Conservation (phyloP, 768 basidiomycete species). For the Exidia glandulosa region DNA sequence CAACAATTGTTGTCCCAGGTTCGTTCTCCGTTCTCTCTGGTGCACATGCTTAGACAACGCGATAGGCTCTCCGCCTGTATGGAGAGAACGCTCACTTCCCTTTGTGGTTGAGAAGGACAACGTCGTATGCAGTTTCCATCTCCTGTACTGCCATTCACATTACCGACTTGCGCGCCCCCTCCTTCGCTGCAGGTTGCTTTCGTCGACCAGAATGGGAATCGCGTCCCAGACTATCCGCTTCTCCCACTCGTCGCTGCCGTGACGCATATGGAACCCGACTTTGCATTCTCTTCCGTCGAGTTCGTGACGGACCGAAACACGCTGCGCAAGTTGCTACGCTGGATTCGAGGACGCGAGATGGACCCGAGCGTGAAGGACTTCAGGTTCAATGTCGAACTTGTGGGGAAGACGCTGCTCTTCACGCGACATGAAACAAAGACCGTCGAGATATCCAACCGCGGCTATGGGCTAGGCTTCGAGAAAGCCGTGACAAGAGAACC, state of each 20-base stretch:
- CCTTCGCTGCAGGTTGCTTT: too few relatives aligned
- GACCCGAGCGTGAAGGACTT: conserved; percentile 33
- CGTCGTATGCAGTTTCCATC: too few relatives aligned
- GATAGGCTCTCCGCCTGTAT: conserved; percentile 52
- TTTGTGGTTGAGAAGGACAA: conserved; percentile 44
- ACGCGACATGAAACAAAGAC: conserved; percentile 43
- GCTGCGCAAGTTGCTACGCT: conserved; percentile 51
- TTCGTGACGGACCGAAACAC: conserved; percentile 55
- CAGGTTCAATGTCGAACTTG: conserved; percentile 58
- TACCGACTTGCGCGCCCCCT: too few relatives aligned
- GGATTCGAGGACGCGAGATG: conserved; percentile 22
- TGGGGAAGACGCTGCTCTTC: conserved; percentile 51
- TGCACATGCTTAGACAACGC: conserved; percentile 5
- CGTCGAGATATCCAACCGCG: conserved; percentile 17
- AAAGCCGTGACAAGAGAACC: conserved; percentile 33
- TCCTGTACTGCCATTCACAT: too few relatives aligned
- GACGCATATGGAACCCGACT: conserved; percentile 24
- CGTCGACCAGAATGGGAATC: conserved; percentile 48
- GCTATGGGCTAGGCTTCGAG: conserved; percentile 54
- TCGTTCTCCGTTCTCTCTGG: neutral
- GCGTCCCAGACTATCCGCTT: conserved; percentile 26
- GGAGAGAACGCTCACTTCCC: conserved; percentile 39
- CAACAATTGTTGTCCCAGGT: conserved; percentile 34
- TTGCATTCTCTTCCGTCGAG: conserved; percentile 30
- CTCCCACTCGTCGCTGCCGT: conserved; percentile 52